Conservation (phyloP, 169 alveolate genomes). For the Toxoplasma gondii region DNA sequence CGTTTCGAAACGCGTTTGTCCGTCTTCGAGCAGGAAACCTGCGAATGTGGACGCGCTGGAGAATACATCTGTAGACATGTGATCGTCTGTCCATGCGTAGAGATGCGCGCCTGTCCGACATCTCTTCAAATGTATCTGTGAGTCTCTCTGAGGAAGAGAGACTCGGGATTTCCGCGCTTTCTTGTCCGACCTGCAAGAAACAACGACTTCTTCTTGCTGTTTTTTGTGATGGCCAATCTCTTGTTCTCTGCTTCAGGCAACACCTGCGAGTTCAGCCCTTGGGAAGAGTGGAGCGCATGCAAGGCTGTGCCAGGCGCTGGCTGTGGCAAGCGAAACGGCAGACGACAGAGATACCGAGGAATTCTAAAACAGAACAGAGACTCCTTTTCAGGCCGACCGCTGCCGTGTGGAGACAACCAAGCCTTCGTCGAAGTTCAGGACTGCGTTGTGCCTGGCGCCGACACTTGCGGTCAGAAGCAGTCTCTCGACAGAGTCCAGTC, state of each 20-base stretch:
- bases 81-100: neutral
- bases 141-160: too few relatives aligned
- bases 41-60: too few relatives aligned
- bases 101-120: too few relatives aligned
- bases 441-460: neutral
- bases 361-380: neutral
- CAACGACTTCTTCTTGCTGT: too few relatives aligned
- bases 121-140: too few relatives aligned
- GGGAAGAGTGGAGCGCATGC: slow-evolving; percentile 33
- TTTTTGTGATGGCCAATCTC: neutral
- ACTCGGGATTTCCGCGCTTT: too few relatives aligned
- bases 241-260: neutral
- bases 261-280: neutral
- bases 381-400: neutral
- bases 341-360: neutral
- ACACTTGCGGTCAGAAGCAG: neutral
- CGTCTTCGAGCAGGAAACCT: too few relatives aligned
- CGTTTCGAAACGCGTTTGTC: too few relatives aligned
- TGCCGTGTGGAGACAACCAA: neutral
- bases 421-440: neutral
- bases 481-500: neutral
- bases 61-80: neutral
- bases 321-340: neutral
- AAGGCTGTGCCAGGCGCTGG: neutral
- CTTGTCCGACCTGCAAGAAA: too few relatives aligned